These are phyloP conservation scores for Histomonas meleagridis DNA, from an alignment of 208 protist genomes.

Conservation along the genomic window DNA sequence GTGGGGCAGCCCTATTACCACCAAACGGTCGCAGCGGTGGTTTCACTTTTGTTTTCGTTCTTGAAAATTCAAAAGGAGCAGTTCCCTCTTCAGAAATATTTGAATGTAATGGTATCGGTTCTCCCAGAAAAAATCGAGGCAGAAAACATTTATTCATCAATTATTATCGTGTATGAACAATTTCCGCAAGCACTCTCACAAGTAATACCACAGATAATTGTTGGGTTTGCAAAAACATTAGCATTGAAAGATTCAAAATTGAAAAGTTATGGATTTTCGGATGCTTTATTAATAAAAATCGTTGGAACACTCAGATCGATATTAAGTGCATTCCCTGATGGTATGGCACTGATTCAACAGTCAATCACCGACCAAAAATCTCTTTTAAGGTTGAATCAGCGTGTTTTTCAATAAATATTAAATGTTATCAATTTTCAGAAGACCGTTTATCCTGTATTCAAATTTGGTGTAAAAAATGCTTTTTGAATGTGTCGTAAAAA, in stretches of 20 bases:
- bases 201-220: neutral
- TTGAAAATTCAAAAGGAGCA: neutral
- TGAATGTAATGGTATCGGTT: neutral
- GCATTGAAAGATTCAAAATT: neutral
- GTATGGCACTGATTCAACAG: no score
- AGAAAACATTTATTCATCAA: neutral
- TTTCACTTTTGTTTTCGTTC: neutral
- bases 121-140: neutral
- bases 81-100: neutral
- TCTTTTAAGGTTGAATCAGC: no score
- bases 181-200: neutral
- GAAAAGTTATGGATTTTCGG: neutral
- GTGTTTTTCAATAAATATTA: no score
- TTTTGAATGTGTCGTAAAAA: no score
- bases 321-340: no score
- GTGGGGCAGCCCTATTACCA: neutral
- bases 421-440: no score
- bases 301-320: no score
- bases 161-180: neutral
- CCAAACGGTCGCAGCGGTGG: neutral
- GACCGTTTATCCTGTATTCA: no score
- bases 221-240: neutral
- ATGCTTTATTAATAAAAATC: no score
- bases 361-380: no score
- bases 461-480: no score